Percentiles rank a stretch among this genome's conserved stretches.
Conservation (phyloP, 345 rosid species). For the Odontarrhena argentea region DNA sequence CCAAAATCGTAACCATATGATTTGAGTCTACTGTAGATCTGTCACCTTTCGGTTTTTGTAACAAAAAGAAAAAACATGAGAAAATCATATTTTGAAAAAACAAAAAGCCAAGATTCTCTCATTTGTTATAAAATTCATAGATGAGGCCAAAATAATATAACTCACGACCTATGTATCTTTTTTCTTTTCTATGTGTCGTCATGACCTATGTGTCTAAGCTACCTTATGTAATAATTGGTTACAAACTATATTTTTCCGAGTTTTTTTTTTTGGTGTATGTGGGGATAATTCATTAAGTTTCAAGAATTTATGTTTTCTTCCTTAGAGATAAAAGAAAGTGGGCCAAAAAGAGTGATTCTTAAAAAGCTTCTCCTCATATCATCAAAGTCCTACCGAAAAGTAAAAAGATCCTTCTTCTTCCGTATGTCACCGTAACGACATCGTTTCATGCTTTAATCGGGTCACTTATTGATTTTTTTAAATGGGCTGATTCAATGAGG, state of each 20-base stretch:
- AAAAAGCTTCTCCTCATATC: conserved; percentile 1
- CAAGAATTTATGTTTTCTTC: conserved; percentile 32
- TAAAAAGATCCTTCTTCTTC: conserved; percentile 22
- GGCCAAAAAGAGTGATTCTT: conserved; percentile 31
- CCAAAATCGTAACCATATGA: conserved; percentile 41
- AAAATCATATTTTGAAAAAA: not conserved
- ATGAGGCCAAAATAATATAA: conserved; percentile 38
- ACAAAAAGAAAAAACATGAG: conserved; percentile 25
- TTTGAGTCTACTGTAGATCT: conserved; percentile 37
- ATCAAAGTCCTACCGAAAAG: conserved; percentile 21
- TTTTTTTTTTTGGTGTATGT: conserved; percentile 3
- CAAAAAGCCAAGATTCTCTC: conserved; percentile 33
- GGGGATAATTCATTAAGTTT: not conserved
- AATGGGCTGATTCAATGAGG: conserved; percentile 10
- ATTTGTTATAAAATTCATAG: conserved; percentile 23
- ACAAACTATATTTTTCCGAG: not conserved
- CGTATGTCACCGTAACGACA: not conserved
- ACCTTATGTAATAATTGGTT: conserved; percentile 38
- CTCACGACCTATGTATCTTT: conserved; percentile 27
- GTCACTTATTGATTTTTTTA: not conserved
- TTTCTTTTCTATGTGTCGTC: conserved; percentile 31
- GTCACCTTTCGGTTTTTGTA: conserved; percentile 30
- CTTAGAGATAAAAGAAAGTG: conserved; percentile 29
- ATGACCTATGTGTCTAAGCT: conserved; percentile 41
- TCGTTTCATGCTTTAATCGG: not conserved